Base-by-base conservation (phyloP, 805 yeast genomes). In the Sugiyamaella americana region DNA sequence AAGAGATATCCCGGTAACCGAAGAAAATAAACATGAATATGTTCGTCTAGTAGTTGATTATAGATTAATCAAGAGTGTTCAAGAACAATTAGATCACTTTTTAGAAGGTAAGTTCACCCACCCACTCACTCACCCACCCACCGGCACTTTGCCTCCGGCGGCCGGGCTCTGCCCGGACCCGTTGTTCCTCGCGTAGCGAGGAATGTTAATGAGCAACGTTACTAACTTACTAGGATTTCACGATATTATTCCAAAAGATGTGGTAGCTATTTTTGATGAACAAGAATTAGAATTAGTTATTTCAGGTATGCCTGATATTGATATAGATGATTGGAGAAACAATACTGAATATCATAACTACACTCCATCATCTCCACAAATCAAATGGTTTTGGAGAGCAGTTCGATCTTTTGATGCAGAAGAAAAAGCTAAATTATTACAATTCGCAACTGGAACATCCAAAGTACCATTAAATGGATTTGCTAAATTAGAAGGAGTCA, bases 371-470 rank as follows among this genome's bases (percentile, higher is more conserved):
- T 85, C 95, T 1, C 80, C 86, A 24, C 97, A 89, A 61, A 82
- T 93, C 47, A 88, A 84, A 60, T 91, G 97, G 86, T 93, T 93
- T 68, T 93, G 99, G 99, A 74, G 97, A 61, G 96, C 97, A 1
- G 96, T 93, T 11, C 79, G 87, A 58, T 86, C 97, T 1, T 93
- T 93, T 67, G 96, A 87, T 58, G 77, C 76, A 16, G 98, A 93
- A 62, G 97, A 93, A 61, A 74, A 95, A 41, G 99, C 98, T 5
- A 89, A 88, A 61, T 68, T 93, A 53, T 69, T 93, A 49, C 99
- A 93, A 62, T 93, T 93, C 71, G 91, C 94, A 1, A 93, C 99
- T 0, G 99, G 99, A 50, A 91, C 99, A 0, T 82, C 94, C 51
- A 88, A 89, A 64, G 98, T 93, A 5, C 98, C 99, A 20, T 72